Conservation (phyloP, 768 basidiomycete species). For the Tricholoma matsutake region DNA sequence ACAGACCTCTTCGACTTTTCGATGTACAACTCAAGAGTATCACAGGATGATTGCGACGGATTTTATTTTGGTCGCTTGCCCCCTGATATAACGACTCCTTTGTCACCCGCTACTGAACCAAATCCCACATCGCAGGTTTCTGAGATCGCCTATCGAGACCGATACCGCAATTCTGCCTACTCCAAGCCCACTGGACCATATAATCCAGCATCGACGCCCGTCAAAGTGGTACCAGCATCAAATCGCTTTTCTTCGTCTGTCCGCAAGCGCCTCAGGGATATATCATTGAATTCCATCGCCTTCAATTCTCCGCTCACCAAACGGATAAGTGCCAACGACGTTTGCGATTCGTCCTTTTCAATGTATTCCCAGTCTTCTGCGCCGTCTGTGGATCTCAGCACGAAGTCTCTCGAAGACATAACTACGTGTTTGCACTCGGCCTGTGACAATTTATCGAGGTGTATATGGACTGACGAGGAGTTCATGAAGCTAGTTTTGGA, state of each 20-base stretch:
- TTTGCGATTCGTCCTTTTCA: conserved; percentile 3
- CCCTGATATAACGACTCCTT: background rate
- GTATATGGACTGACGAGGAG: conserved; percentile 17
- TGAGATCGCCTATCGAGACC: background rate
- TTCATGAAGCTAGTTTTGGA: conserved; percentile 6
- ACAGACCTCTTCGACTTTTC: conserved; percentile 20
- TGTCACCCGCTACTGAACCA: background rate
- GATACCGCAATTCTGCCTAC: background rate
- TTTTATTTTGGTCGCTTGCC: conserved; percentile 1
- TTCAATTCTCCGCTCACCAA: background rate
- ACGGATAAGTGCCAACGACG: background rate
- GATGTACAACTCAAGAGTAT: conserved; percentile 16
- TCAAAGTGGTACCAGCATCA: background rate
- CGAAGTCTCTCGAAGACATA: conserved; percentile 5
- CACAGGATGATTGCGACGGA: conserved; percentile 8
- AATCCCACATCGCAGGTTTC: background rate
- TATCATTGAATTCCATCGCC: background rate
- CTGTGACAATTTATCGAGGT: conserved; percentile 13
- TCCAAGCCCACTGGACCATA: background rate
- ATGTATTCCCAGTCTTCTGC: conserved; percentile 1
- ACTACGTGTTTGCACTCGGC: conserved; percentile 6
- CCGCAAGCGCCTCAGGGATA: background rate
- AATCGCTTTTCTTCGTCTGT: background rate
- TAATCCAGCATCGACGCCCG: background rate
- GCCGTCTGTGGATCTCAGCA: conserved; percentile 3